Percentiles rank a stretch among this genome's conserved stretches.
Conservation (phyloP, 2,329 filamentous ascomycete genomes). For the Xylariaceae sp. region DNA sequence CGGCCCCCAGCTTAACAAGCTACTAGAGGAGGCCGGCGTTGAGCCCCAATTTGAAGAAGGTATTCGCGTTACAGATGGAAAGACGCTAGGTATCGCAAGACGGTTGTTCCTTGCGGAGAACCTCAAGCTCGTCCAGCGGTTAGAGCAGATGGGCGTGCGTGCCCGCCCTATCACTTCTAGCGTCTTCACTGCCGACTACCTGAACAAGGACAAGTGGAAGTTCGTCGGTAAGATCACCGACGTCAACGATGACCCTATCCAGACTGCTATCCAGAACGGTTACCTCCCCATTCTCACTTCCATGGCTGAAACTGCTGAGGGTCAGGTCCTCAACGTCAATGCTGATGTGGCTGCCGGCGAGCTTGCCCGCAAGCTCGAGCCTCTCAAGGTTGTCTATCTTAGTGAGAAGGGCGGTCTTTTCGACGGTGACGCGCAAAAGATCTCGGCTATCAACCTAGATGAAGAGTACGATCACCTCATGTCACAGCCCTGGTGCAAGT, state of each 20-base stretch:
- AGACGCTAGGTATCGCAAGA: slow-evolving; percentile 84
- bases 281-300: slow-evolving; percentile 92
- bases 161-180: slow-evolving; percentile 84
- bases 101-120: slow-evolving; percentile 96
- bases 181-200: slow-evolving; percentile 87
- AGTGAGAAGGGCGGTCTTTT: slow-evolving; percentile 96
- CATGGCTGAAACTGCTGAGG: slow-evolving; percentile 89
- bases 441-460: slow-evolving; percentile 94
- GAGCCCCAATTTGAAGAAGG: slow-evolving; percentile 96
- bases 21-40: slow-evolving; percentile 83
- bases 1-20: slow-evolving; percentile 88
- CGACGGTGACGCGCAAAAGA: slow-evolving; percentile 89
- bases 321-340: slow-evolving; percentile 94
- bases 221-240: slow-evolving; percentile 92
- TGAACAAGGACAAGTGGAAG: slow-evolving; percentile 94
- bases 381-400: slow-evolving; percentile 96
- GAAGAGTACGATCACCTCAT: slow-evolving; percentile 93
- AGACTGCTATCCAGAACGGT: slow-evolving; percentile 83
- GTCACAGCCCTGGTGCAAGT: slow-evolving; percentile 90
- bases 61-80: slow-evolving; percentile 90
- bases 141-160: slow-evolving; percentile 84
- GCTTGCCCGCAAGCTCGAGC: slow-evolving; percentile 80
- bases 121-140: slow-evolving; percentile 79
- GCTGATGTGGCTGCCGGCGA: slow-evolving; percentile 95
- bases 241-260: slow-evolving; percentile 85